Evolutionary conservation across 495 filamentous ascomycete genomes (phyloP).

Genomic region (Neurospora sp.): DNA sequence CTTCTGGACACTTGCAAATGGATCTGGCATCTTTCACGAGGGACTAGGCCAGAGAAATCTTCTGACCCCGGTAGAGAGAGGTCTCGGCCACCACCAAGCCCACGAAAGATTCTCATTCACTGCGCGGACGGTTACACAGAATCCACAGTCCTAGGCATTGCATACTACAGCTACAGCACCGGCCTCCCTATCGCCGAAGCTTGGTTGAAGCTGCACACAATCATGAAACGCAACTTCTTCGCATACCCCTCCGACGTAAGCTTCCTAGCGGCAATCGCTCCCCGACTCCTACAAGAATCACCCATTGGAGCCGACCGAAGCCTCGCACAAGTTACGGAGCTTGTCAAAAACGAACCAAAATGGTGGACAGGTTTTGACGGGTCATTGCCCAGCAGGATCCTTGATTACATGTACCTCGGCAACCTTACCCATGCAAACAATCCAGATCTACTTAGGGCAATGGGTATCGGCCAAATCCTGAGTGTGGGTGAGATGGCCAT

Average conservation of each 20-base stretch:
- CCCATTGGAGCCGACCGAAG: constrained; percentile 27
- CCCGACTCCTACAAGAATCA: constrained; percentile 50
- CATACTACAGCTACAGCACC: constrained; percentile 86
- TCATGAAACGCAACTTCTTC: constrained; percentile 85
- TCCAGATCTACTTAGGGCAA: constrained; percentile 60
- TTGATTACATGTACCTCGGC: constrained; percentile 93
- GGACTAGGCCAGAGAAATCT: constrained; percentile 24
- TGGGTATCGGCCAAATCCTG: constrained; percentile 81
- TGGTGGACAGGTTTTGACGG: constrained; percentile 86
- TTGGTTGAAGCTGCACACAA: constrained; percentile 76
- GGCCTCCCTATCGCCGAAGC: constrained; percentile 70
- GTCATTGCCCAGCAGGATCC: constrained; percentile 75
- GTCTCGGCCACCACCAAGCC: constrained; percentile 26
- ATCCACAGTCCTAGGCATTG: constrained; percentile 72
- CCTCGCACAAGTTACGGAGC: constrained; percentile 33
- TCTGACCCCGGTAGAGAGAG: neutral
- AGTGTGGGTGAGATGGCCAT: constrained; percentile 86
- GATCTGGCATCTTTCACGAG: constrained; percentile 71
- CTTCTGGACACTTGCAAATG: constrained; percentile 80
- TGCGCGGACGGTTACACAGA: constrained; percentile 96
- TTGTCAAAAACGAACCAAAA: constrained; percentile 47
- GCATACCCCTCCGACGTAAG: constrained; percentile 85
- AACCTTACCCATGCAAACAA: constrained; percentile 92
- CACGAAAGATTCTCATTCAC: constrained; percentile 71
- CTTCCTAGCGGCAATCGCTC: constrained; percentile 63